Base-by-base conservation (phyloP, 352 stramenopile genomes). In the Pythium biforme region DNA sequence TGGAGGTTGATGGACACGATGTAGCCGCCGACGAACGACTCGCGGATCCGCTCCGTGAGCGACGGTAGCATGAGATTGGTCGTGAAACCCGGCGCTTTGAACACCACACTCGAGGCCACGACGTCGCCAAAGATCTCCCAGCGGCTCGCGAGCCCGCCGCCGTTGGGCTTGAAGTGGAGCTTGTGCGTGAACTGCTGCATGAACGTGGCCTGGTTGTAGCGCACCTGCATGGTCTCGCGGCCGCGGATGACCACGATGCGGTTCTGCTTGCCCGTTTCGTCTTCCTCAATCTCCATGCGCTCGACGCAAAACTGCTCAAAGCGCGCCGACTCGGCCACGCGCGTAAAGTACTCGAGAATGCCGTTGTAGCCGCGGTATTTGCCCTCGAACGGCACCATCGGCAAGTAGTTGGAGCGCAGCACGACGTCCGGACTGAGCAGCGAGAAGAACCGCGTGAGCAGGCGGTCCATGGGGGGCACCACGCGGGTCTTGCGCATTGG, bases 141-240 rank as follows among this genome's bases (percentile, higher is more conserved):
- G 10, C 86, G 83, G 59, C 76, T 88, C 29, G 83, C 73, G 55
- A 76, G 73, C 0, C 74, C 76, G 20, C 72, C 72, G 7, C 69
- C 64, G 27, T 72, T 70, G 31, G 75, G 70, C 58, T 90, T 90
- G 53, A 95, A 91, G 62, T 95, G 81, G 43, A 95, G 73, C 52
- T 95, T 93, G 70, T 95, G 86, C 20, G 75, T 88, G 73, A 84
- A 92, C 50, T 92, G 83, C 69, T 95, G 86, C 80, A 92, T 90
- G 62, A 95, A 95, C 15, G 81, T 91, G 9, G 82, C 86, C 37
- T 93, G 81, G 52, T 90, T 91, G 62, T 78, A 78, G 14, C 86
- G 83, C 49, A 93, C 86, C 55, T 90, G 83, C 83, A 95, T 93
- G 4, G 81, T 92, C 67, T 95, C 86, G 19, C 81, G 81, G 22